Percentiles rank a stretch among this genome's conserved stretches.
phyloP scores from a whole-genome alignment of 257 asterid genomes.

The Ophiorrhiza pumila region DNA sequence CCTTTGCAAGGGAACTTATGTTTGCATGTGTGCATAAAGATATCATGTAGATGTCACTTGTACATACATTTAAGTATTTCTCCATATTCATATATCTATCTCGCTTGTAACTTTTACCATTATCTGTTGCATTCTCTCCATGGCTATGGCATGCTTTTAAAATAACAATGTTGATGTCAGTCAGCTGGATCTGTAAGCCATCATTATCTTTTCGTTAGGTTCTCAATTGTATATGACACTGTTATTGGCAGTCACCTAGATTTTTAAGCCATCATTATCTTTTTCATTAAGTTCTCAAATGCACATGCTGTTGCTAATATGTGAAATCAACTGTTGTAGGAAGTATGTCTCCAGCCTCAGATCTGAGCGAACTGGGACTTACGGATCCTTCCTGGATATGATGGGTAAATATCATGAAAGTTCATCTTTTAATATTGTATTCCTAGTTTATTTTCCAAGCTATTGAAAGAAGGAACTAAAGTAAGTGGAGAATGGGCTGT shows the following conservation, averaged over 20 bases:
- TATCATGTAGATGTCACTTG: neutral
- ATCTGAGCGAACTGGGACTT: slow-evolving; percentile 62
- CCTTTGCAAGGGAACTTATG: neutral
- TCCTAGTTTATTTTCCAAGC: neutral
- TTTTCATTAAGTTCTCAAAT: slow-evolving; percentile 1
- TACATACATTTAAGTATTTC: neutral
- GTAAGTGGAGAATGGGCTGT: neutral
- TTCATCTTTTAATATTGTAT: neutral
- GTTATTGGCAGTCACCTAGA: neutral
- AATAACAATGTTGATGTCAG: neutral
- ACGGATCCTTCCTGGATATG: slow-evolving; percentile 69
- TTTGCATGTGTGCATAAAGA: neutral
- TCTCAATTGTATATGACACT: neutral
- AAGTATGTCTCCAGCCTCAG: slow-evolving; percentile 86
- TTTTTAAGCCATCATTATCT: neutral
- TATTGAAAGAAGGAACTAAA: neutral
- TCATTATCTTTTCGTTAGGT: neutral
- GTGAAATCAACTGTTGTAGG: slow-evolving; percentile 42
- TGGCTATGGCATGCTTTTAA: slow-evolving; percentile 1
- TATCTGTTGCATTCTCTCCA: neutral
- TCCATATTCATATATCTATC: neutral
- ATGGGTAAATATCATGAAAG: slow-evolving; percentile 50
- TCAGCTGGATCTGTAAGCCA: neutral
- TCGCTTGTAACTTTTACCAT: neutral
- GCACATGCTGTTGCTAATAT: neutral